Base-by-base conservation (phyloP, 202 grass and related monocot species). In the Dendrocalamus latiflorus region DNA sequence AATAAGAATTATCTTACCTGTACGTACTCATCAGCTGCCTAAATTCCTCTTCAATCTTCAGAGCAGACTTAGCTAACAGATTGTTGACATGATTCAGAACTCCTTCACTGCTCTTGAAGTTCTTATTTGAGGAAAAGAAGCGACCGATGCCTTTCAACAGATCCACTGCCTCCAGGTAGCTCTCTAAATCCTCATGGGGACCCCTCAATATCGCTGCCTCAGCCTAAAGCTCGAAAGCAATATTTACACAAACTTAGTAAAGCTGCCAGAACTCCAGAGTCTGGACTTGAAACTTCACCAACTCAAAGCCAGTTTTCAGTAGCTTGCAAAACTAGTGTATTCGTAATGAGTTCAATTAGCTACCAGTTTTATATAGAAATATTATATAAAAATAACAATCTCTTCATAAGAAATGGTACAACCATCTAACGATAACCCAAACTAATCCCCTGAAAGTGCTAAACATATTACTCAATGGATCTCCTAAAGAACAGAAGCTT, bases 101-200 rank as follows among this genome's bases (percentile, higher is more conserved):
- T 21, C 79, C 84, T 24, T 93, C 90, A 17, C 75, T 88, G 84
- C 85, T 90, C 64, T 70, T 93, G 78, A 91, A 93, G 58, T 88
- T 94, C 74, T 94, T 97, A 12, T 91, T 89, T 0, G 92, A 84
- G 81, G 84, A 89, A 81, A 97, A 91, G 81, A 93, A 97, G 21
- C 75, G 77, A 34, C 76, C 63, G 15, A 91, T 86, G 71, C 88
- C 76, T 94, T 88, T 94, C 13, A 94, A 63, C 68, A 79, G 56
- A 80, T 94, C 95, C 24, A 94, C 86, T 73, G 92, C 92, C 50
- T 89, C 78, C 20, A 94, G 83, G 75, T 91, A 97, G 68, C 92
- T 76, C 79, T 97, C 92, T 47, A 97, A 79, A 91, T 97, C 92
- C 62, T 97, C 92, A 65, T 92, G 92, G 16, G 95, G 92, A 68